Evolutionary conservation across 306 rosid species (phyloP).

Genomic region (Adenanthera pavonina): DNA sequence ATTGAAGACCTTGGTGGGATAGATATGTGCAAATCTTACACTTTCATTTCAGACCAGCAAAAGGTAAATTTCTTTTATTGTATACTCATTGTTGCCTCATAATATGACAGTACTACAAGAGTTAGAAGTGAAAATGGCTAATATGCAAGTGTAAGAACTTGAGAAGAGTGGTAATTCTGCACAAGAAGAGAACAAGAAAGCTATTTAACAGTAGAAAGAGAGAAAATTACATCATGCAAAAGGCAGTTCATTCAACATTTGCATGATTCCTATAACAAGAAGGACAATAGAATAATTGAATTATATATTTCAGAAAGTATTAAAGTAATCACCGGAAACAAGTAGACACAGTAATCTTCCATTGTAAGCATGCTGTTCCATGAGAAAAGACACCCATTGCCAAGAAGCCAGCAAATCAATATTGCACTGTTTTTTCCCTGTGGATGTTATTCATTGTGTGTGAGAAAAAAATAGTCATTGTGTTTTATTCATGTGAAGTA

Average conservation of each 20-base stretch:
- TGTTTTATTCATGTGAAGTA: background rate
- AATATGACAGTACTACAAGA: conserved; percentile 55
- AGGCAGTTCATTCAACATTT: background rate
- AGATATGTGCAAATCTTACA: too few species aligned
- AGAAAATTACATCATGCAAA: conserved; percentile 8
- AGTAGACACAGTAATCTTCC: conserved; percentile 68
- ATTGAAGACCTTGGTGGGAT: too few species aligned
- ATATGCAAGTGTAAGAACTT: conserved; percentile 84
- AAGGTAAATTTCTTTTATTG: too few species aligned
- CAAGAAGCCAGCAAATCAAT: conserved; percentile 83
- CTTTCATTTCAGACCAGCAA: too few species aligned
- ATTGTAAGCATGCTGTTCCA: conserved; percentile 98
- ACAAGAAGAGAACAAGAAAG: background rate
- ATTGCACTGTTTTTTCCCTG: conserved; percentile 76
- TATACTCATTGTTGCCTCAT: conserved; percentile 70
- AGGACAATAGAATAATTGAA: background rate
- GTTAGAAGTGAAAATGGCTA: conserved; percentile 88
- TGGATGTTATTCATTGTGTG: conserved; percentile 9
- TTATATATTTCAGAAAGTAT: background rate
- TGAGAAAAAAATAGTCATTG: conserved; percentile 21
- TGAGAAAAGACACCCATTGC: conserved; percentile 82
- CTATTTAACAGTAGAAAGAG: background rate
- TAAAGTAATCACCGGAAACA: conserved; percentile 74
- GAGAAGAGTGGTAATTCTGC: conserved; percentile 81
- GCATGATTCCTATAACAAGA: background rate